Percentiles rank a stretch among this genome's conserved stretches.
Conservation (phyloP, 2,329 filamentous ascomycete species). For the Microdochium trichocladiopsis region DNA sequence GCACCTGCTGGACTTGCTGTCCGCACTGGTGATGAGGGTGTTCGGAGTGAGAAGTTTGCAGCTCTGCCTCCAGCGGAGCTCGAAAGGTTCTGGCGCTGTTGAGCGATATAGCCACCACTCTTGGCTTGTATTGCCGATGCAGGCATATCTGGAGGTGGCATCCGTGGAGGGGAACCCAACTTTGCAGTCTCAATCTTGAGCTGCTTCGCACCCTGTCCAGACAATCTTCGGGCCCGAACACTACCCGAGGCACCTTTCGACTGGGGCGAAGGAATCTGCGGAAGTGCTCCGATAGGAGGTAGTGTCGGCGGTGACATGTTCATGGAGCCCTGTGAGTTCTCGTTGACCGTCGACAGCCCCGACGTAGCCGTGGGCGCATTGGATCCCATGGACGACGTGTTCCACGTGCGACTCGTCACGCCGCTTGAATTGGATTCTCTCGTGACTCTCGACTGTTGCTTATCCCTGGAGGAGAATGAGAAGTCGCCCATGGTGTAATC, state of each 20-base stretch:
- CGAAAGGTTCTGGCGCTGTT: conserved; percentile 29
- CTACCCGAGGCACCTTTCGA: conserved; percentile 27
- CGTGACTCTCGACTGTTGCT: conserved; percentile 52
- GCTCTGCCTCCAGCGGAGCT: conserved; percentile 22
- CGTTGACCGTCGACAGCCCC: conserved; percentile 65
- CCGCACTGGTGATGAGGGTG: conserved; percentile 24
- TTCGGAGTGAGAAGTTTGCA: conserved; percentile 21
- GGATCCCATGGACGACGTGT: conserved; percentile 64
- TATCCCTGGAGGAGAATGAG: conserved; percentile 54
- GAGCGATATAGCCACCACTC: conserved; percentile 28
- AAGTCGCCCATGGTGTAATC: conserved; percentile 81
- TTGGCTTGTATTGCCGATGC: conserved; percentile 17
- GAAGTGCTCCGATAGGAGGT: conserved; percentile 40
- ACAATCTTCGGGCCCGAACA: conserved; percentile 71
- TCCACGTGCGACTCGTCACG: conserved; percentile 71
- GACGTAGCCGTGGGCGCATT: conserved; percentile 64
- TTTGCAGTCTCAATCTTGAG: conserved; percentile 77
- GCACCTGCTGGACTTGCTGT: conserved; percentile 12
- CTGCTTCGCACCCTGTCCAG: conserved; percentile 72
- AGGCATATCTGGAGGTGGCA: conserved; percentile 12
- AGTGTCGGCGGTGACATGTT: conserved; percentile 28
- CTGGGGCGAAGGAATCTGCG: conserved; percentile 31
- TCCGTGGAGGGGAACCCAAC: conserved; percentile 16
- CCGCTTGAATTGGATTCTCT: conserved; percentile 78
- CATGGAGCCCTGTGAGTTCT: conserved; percentile 32